Base-by-base conservation (phyloP, 305 asterid species). In the Fraxinus baroniana region DNA sequence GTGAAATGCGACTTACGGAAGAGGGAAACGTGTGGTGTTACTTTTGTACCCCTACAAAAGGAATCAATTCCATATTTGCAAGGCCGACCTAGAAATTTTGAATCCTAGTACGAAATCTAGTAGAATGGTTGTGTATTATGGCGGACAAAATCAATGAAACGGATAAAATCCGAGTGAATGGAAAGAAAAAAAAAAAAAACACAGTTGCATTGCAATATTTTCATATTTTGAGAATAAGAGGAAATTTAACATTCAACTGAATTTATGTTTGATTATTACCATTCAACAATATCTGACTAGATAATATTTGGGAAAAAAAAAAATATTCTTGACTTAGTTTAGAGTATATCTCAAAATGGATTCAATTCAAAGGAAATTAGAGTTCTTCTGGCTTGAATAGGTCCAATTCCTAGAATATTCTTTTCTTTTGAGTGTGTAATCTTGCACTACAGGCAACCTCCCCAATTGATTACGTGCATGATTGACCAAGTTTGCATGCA, bases 21-120 rank as follows among this genome's bases (percentile, higher is more conserved):
- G 57, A 77, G 44, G 82, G 90, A 81, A 78, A 84, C 89, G 87
- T 87, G 86, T 15, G 83, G 70, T 46, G 72, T 79, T 83, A 70
- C 85, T 36, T 6, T 85, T 77, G n/a, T 81, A 74, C 13, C 79
- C 79, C 55, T 74, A 70, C 76, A 32, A 44, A 71, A 81, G 28
- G 35, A 85, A 81, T 44, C 78, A 66, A 5, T 55, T 52, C 64
- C 24, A 17, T 17, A 52, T 5, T 4, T 17, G 24, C 64, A 52
- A 52, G 24, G 64, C 18, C 2, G 64, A 4, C 20, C 24, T n/a
- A n/a, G 24, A n/a, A 7, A 55, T 55, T 39, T 24, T 62, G 33
- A 84, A 80, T 77, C 64, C 10, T n/a, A 7, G 60, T 49, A 49
- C 18, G 60, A 15, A 49, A 46, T 46, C 17, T 46, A 49, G 66